A percentile compares a stretch with the other conserved stretches of the same genome.
These are phyloP conservation scores for Micractinium sp. DNA, from an alignment of 139 green algal genomes.

Conservation along the genomic window DNA sequence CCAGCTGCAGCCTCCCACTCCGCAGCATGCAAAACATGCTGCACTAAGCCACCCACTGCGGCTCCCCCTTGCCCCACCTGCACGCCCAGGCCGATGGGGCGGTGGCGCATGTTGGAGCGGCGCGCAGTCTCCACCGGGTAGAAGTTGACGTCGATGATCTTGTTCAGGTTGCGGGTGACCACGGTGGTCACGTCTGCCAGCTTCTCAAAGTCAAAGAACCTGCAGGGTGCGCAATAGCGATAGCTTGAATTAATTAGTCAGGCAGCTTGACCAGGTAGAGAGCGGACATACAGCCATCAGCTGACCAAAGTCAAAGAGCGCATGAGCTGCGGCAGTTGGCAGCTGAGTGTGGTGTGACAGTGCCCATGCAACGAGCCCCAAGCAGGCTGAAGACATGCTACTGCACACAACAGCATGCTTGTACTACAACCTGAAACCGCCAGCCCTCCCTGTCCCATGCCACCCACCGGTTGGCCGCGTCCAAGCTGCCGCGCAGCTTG, in stretches of 20 bases:
- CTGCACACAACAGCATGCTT: no score
- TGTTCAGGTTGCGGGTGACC: slow-evolving; percentile 94
- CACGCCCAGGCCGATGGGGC: slow-evolving; percentile 97
- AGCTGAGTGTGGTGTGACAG: no score
- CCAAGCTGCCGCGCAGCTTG: slow-evolving; percentile 88
- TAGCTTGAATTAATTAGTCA: no score
- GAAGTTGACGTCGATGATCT: slow-evolving; percentile 99
- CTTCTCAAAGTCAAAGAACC: slow-evolving; percentile 91
- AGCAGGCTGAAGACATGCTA: no score
- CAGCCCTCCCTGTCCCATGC: no score
- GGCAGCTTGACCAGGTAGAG: no score
- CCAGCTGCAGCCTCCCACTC: no score
- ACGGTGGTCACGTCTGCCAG: slow-evolving; percentile 69
- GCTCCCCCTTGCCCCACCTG: slow-evolving; percentile 53
- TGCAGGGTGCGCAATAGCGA: no score
- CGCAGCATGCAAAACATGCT: background rate
- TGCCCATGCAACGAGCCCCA: no score
- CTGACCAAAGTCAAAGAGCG: no score
- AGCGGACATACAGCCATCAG: background rate
- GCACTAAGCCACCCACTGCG: background rate
- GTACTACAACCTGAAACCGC: no score
- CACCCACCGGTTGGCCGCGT: slow-evolving; percentile 62
- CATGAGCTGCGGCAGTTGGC: no score
- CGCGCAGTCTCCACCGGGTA: slow-evolving; percentile 93
- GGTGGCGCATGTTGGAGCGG: slow-evolving; percentile 94